Base-by-base conservation (phyloP, 176 grass and related monocot species). In the Paspalum notatum region DNA sequence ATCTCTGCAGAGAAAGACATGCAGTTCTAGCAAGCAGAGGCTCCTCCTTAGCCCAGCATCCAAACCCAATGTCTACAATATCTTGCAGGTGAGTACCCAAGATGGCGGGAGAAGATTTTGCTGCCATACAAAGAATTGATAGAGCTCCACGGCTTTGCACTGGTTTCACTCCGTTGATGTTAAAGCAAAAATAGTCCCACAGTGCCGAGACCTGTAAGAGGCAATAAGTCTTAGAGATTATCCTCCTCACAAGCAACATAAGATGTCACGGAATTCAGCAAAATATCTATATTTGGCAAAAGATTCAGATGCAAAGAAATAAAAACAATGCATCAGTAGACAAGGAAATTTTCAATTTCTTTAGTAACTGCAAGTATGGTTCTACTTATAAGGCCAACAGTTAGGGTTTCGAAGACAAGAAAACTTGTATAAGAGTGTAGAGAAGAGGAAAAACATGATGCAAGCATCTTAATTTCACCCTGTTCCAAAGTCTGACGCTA, bases 11-110 rank as follows among this genome's bases (percentile, higher is more conserved):
- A 14, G 92, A 92, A 74, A 93, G 71, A 78, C 95, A 98, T 61
- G 95, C 90, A 63, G 90, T 94, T 89, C 92, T 89, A 81, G 92
- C 95, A 82, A 98, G 90, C 48, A 98, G 89, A 83, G 92, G 85
- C 24, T 98, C 95, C 77, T 98, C 90, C 66, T 94, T 98, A 85
- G 95, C 90, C 95, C 92, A 98, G 55, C 86, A 85, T 32, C 95
- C 92, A 80, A 98, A 94, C n/a, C 95, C 95, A 81, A 98, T 94
- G 74, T 98, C 95, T 58, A 98, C 71, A 84, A 98, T 98, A 85
- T 98, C 95, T 85, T 90, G 88, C 84, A 98, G 67, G 77, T 94
- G 95, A 32, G 85, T 64, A 74, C 90, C 78, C 80, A 94, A 77
- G 85, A 98, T 89, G 62, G 77, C 74, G 15, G 95, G 90, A 86